Evolutionary conservation across 1,284 basidiomycete genomes (phyloP), one percentile per base, ranked within the genome.

Genomic region (Ustilago trichophora): DNA sequence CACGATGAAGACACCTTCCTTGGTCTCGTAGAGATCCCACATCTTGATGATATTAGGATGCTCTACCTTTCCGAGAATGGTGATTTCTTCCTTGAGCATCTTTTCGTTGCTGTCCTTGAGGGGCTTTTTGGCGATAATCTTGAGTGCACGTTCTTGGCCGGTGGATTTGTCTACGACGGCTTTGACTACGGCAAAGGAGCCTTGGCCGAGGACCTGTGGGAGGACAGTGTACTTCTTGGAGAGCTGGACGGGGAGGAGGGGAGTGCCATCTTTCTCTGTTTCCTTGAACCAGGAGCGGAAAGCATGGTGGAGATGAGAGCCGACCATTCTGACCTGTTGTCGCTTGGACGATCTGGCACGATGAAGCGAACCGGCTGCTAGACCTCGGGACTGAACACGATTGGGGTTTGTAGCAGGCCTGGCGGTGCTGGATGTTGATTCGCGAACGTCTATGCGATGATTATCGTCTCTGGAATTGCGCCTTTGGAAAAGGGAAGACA

Each of bases 1-100:
- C 19, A 80, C 74, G 50, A 81, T 75, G 34, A 81, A 80, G 50
- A 81, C 66, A 10, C 59, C 80, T 44, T 81, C 77, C n/a, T 73
- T 74, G 6, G 80, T 77, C 44, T 80, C 78, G 58, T 72, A 80
- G 18, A 80, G 50, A 41, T 81, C 80, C 71, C 76, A 76, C 62
- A 81, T 72, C 34, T 73, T 77, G 58, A 80, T 77, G 60, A 77
- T 73, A 59, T 80, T 72, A 32, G 76, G 73, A 46, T 80, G 71
- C 25, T 77, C 57, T 0, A 81, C 67, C n/a, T 55, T 63, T 27
- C 68, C 60, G 29, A 81, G 65, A 44, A 81, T 79, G 49, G 69
- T 56, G 53, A 81, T 77, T 43, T 81, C 79, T 33, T 63, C 62
- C 58, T 74, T 65, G 57, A 76, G 73, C 73, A 76, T 76, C 54